phyloP scores from a whole-genome alignment of 805 yeast genomes.

The Hanseniaspora lindneri region DNA sequence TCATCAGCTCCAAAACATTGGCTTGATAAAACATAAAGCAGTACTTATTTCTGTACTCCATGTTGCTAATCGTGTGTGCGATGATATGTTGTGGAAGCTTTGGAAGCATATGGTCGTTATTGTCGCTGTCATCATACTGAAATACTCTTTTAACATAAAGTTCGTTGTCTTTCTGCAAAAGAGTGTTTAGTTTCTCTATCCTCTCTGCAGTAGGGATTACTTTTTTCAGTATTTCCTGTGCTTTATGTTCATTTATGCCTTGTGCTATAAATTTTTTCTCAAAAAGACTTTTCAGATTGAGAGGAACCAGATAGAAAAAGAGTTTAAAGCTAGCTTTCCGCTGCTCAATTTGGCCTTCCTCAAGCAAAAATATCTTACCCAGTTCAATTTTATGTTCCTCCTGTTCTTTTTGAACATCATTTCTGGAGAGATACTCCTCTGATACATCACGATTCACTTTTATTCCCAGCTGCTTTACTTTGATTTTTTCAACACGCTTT shows the following conservation, averaged over 20 bases:
- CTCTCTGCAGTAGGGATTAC: not conserved
- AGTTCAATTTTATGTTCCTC: not conserved
- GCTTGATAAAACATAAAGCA: not conserved
- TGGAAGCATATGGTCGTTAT: not conserved
- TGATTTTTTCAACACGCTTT: too few relatives aligned
- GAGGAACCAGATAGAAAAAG: conserved; percentile 3
- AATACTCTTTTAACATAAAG: conserved; percentile 5
- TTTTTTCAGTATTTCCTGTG: not conserved
- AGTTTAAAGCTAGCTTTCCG: not conserved
- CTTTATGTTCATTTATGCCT: too few relatives aligned
- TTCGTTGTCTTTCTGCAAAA: conserved; percentile 12
- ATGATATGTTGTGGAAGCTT: conserved; percentile 4
- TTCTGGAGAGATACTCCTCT: too few relatives aligned
- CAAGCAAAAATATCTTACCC: not conserved
- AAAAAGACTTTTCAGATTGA: not conserved
- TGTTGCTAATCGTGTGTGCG: not conserved
- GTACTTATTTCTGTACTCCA: not conserved
- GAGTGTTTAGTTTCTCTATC: conserved; percentile 1
- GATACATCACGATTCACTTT: too few relatives aligned
- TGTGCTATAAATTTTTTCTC: not conserved
- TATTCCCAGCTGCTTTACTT: too few relatives aligned
- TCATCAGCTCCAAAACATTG: not conserved
- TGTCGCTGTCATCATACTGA: not conserved
- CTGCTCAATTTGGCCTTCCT: conserved; percentile 10
- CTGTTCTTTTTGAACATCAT: too few relatives aligned